These are phyloP conservation scores for Chalciporus piperatus DNA, from an alignment of 768 basidiomycete species.

Conservation along the genomic window DNA sequence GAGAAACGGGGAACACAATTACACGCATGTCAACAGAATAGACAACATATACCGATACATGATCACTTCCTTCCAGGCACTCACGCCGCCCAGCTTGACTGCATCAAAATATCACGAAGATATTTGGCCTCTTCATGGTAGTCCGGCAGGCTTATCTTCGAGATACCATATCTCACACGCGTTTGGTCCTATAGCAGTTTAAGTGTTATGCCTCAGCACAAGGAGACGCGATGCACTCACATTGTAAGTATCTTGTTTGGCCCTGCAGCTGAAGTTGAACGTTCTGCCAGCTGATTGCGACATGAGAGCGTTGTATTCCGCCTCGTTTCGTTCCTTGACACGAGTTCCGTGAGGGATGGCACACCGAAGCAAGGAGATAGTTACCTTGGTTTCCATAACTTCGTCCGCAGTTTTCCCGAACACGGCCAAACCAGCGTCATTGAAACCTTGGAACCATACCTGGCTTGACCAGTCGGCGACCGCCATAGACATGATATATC, in stretches of 20 bases:
- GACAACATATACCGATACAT: background rate
- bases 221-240: constrained; percentile 43
- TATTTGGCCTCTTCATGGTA: constrained; percentile 64
- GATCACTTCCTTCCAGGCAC: background rate
- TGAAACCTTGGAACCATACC: constrained; percentile 93
- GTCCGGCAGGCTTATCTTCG: constrained; percentile 60
- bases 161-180: constrained; percentile 81
- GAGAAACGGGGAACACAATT: background rate
- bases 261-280: constrained; percentile 83
- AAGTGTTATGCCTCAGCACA: background rate
- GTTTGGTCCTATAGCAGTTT: constrained; percentile 58
- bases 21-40: background rate
- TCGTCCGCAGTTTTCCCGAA: constrained; percentile 81
- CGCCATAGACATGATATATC: constrained; percentile 81
- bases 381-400: constrained; percentile 68
- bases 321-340: constrained; percentile 56
- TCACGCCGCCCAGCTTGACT: constrained; percentile 53
- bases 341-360: background rate
- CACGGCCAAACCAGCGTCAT: constrained; percentile 78
- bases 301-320: constrained; percentile 56
- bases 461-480: constrained; percentile 89
- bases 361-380: background rate
- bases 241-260: constrained; percentile 83
- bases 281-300: constrained; percentile 63
- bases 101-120: constrained; percentile 55